Evolutionary conservation across 1,139 yeast genomes (phyloP), one percentile per base, ranked within the genome.

Genomic region (Kodamaea anthophila): DNA sequence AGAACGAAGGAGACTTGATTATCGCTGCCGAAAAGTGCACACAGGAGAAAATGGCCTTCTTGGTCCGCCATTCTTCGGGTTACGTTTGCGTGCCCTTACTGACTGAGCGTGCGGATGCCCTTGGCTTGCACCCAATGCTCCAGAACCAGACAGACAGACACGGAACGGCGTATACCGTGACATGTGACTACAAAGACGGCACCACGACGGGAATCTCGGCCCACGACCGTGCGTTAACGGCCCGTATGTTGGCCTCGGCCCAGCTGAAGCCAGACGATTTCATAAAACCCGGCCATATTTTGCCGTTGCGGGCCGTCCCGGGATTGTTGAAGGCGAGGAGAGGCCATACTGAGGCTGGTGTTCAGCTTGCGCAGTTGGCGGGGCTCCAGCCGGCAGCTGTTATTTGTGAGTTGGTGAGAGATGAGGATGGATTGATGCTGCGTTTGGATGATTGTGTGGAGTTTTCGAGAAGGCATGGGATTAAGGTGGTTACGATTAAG

Each of bases 261-360:
- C 39, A 46, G 5, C 54, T 78, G 9, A 65, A 62, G 32, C 68
- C 94, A 0, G 61, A 47, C 0, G 86, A 84, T 40, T 85, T 91
- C 50, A 64, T 85, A 48, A 77, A 82, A 49, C 99, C 99, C 0
- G 99, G 98, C 15, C 98, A 93, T 50, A 60, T 91, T 22, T 74
- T 91, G 41, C 99, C 99, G 3, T 67, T 93, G 48, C 71, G 97
- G 46, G 97, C 97, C 3, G 84, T 72, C 13, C 84, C 84, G 15
- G 95, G 96, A 1, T 80, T 94, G 29, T 77, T 91, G 36, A 65
- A 75, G 34, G 63, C 65, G 31, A 81, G 99, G 65, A 68, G 85
- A 40, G 98, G 99, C n/a, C 99, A 93, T 53, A 93, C 99, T 5
- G 99, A 93, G 59, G 97, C 98, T 7, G 88, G 88, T 18, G 94